Evolutionary conservation across 2,329 filamentous ascomycete species (phyloP), one percentile per base, ranked within the genome.

Genomic region (Talaromyces piceae): DNA sequence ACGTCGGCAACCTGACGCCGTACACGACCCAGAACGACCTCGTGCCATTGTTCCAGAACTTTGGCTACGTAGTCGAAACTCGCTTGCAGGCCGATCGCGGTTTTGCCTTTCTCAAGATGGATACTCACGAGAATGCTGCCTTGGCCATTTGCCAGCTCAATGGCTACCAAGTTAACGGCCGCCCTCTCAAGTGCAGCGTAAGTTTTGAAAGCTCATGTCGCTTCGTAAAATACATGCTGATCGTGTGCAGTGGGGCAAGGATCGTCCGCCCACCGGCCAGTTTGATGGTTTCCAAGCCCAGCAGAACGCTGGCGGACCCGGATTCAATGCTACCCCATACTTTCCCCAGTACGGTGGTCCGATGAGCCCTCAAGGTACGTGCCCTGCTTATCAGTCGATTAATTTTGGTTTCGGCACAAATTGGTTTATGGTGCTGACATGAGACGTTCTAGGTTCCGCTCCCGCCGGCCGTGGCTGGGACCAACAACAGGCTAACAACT

Each of bases 41-140:
- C 27, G 87, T 98, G n/a, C 93, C 93, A 4, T 79, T 98, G 31
- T 98, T 98, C 78, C 89, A 95, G 71, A 97, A 97, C 76, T 98
- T 97, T 67, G 93, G 93, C 51, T 97, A 89, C 64, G 93, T 98
- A 41, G 87, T 95, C 47, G 93, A 98, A 74, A 96, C 91, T 47
- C 88, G 93, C 54, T 95, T 98, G 80, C 93, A 98, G 73, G 90
- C 93, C 50, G 93, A 98, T 69, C 88, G 93, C 60, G 93, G 93
- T 12, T 98, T 98, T 68, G 90, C 93, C 6, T 98, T 98, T 69
- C 89, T 98, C 71, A 98, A 98, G 78, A 95, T 98, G 91, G 93
- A 98, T 68, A 87, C 84, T 5, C 93, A 98, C 65, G 93, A 98
- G 74, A 96, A 96, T 65, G 93, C 93, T 3, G 91, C 93, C 50